A percentile compares a stretch with the other conserved stretches of the same genome.
Conservation (phyloP, 129 eudicot species). For the Silybum marianum region DNA sequence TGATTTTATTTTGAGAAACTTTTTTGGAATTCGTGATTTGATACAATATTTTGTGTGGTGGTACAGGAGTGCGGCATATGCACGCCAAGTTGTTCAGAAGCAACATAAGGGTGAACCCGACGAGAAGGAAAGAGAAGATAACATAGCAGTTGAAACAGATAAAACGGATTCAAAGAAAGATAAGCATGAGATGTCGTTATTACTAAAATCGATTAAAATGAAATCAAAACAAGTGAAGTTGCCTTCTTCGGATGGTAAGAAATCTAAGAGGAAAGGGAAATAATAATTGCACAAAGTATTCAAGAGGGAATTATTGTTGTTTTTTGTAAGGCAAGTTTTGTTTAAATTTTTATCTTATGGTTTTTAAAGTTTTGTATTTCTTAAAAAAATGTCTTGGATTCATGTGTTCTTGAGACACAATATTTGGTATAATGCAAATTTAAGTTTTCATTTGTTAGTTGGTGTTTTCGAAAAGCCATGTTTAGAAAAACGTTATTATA, state of each 20-base stretch:
- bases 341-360: background rate
- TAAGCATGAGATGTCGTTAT: slow-evolving; percentile 61
- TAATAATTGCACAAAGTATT: slow-evolving; percentile 13
- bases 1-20: background rate
- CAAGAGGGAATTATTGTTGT: background rate
- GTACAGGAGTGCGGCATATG: slow-evolving; percentile 90
- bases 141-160: slow-evolving; percentile 10
- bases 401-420: background rate
- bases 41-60: background rate
- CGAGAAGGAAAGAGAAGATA: slow-evolving; percentile 12
- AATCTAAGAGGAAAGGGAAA: slow-evolving; percentile 35
- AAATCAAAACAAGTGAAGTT: slow-evolving; percentile 56
- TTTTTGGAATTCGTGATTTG: background rate
- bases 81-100: slow-evolving; percentile 63
- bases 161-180: slow-evolving; percentile 43
- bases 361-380: background rate
- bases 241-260: slow-evolving; percentile 41
- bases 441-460: background rate
- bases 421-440: background rate
- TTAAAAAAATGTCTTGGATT: background rate
- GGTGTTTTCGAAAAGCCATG: no score
- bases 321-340: slow-evolving; percentile 13
- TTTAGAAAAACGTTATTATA: no score
- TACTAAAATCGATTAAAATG: slow-evolving; percentile 79
- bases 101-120: slow-evolving; percentile 41